phyloP scores from a whole-genome alignment of 2,329 filamentous ascomycete genomes.

The Penicillium sp. region DNA sequence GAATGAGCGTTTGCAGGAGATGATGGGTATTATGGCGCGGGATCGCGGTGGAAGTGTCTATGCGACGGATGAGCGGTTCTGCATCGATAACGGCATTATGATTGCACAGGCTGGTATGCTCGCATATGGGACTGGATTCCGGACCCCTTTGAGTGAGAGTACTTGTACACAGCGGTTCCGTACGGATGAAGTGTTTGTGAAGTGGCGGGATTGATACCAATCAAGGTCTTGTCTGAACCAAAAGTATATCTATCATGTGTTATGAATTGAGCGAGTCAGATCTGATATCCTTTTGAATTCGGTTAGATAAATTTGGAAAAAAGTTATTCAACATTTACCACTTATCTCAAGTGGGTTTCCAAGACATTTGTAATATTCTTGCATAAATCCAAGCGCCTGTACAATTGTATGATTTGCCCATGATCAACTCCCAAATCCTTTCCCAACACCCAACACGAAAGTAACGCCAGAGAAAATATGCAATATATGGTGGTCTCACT shows the following conservation, averaged over 20 bases:
- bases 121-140: slow-evolving; percentile 78
- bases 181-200: slow-evolving; percentile 76
- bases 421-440: slow-evolving; percentile 1
- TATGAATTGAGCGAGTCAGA: slow-evolving; percentile 17
- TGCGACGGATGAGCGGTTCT: slow-evolving; percentile 95
- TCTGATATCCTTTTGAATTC: neutral
- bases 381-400: slow-evolving; percentile 9
- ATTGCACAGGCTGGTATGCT: slow-evolving; percentile 93
- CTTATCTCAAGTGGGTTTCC: neutral
- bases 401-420: slow-evolving; percentile 4
- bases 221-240: neutral
- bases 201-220: slow-evolving; percentile 63
- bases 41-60: slow-evolving; percentile 88
- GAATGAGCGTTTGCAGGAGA: slow-evolving; percentile 90
- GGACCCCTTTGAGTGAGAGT: slow-evolving; percentile 73
- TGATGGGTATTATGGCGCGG: slow-evolving; percentile 95
- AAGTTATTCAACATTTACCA: neutral
- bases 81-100: slow-evolving; percentile 99
- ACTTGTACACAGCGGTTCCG: slow-evolving; percentile 82
- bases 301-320: neutral
- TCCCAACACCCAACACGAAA: slow-evolving; percentile 1
- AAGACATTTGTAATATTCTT: neutral
- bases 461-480: slow-evolving; percentile 16
- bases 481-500: slow-evolving; percentile 10
- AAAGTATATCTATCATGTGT: slow-evolving; percentile 19